Percentiles rank a stretch among this genome's conserved stretches.
Evolutionary conservation across 1,284 basidiomycete genomes (phyloP).

Genomic region (Xerocomus amazonicus): DNA sequence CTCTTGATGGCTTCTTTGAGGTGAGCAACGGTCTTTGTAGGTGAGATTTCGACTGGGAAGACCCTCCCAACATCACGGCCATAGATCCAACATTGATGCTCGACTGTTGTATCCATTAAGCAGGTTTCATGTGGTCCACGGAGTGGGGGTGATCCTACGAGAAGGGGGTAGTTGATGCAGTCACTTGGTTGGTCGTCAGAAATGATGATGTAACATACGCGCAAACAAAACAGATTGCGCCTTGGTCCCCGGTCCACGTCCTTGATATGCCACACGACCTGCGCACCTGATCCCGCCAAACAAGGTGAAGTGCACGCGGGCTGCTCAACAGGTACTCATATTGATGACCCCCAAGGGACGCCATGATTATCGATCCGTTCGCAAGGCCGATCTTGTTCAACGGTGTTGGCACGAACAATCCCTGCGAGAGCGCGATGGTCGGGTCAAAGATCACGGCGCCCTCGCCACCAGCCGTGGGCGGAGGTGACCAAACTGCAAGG

Average conservation of each 20-base stretch:
- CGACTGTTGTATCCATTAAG: background rate
- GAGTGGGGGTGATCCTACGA: too few species aligned
- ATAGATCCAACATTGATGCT: background rate
- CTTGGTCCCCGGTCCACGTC: constrained; percentile 68
- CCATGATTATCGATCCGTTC: constrained; percentile 79
- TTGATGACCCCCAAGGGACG: constrained; percentile 82
- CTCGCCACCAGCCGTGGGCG: constrained; percentile 77
- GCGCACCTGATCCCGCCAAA: constrained; percentile 44
- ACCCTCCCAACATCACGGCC: background rate
- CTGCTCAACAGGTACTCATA: constrained; percentile 79
- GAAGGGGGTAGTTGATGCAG: too few species aligned
- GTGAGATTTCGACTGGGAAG: background rate
- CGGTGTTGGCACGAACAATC: constrained; percentile 70
- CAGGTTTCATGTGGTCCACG: too few species aligned
- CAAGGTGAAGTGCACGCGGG: constrained; percentile 72
- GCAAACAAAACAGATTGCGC: too few species aligned
- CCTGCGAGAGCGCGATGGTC: constrained; percentile 78
- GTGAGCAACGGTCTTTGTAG: background rate
- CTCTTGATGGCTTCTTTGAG: background rate
- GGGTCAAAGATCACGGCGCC: constrained; percentile 70
- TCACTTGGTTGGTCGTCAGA: too few species aligned
- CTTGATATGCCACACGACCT: constrained; percentile 48
- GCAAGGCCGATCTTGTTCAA: constrained; percentile 69
- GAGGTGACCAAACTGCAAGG: constrained; percentile 77
- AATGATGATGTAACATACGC: too few species aligned